Evolutionary conservation across 1,284 basidiomycete species (phyloP).

Genomic region (Quambalaria eucalypti): DNA sequence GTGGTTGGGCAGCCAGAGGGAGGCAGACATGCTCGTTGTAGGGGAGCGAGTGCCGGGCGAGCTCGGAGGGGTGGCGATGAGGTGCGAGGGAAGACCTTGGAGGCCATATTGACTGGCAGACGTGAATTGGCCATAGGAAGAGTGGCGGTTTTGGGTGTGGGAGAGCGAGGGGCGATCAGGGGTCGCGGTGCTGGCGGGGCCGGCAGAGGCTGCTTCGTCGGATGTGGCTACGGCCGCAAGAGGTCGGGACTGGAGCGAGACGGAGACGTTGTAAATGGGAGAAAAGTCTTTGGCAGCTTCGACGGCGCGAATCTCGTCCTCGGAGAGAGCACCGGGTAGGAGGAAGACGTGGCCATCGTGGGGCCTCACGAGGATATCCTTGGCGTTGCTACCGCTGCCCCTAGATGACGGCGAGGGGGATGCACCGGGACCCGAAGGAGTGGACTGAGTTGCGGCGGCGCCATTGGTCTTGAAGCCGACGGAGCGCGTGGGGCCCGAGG

Average conservation of each 20-base stretch:
- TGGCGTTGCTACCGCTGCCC: not conserved
- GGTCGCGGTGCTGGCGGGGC: not conserved
- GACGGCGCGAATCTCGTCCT: not conserved
- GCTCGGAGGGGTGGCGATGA: constrained; percentile 16
- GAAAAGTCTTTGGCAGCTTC: not conserved
- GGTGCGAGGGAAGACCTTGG: constrained; percentile 15
- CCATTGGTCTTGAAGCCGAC: not conserved
- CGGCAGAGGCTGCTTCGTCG: not conserved
- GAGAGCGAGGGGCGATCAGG: not conserved
- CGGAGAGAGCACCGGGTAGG: not conserved
- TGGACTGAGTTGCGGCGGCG: not conserved
- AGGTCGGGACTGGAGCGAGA: not conserved
- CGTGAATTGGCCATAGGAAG: not conserved
- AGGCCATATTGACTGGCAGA: not conserved
- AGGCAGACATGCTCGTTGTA: not conserved
- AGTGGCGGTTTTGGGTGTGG: not conserved
- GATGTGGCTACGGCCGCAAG: no score
- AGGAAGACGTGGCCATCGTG: constrained; percentile 2
- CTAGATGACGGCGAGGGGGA: no score
- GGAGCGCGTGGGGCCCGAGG: not conserved
- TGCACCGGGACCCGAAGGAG: not conserved
- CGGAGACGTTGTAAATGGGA: not conserved
- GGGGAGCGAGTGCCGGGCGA: constrained; percentile 10
- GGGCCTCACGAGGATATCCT: not conserved
- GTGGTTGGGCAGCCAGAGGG: constrained; percentile 5